Evolutionary conservation across 441 rosid genomes (phyloP).

Genomic region (Aquilaria agallochum): DNA sequence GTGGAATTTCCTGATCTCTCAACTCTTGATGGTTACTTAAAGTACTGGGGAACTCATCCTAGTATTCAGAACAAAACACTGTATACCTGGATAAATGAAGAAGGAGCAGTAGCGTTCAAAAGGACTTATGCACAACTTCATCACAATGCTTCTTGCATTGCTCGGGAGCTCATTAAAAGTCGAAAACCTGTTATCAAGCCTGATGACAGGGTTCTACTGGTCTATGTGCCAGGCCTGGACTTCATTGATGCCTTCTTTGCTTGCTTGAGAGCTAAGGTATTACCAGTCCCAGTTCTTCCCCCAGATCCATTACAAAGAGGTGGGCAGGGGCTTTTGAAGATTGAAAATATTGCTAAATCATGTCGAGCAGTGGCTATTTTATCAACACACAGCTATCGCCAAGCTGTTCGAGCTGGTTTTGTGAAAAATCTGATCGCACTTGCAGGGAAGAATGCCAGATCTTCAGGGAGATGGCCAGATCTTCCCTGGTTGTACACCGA

Average conservation of each 20-base stretch:
- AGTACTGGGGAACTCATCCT: conserved; percentile 52
- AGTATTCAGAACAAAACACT: conserved; percentile 32
- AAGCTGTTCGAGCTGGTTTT: conserved; percentile 58
- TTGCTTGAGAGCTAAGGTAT: conserved; percentile 56
- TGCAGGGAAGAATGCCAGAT: conserved; percentile 29
- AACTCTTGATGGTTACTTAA: conserved; percentile 52
- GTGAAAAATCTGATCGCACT: conserved; percentile 50
- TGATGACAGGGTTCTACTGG: conserved; percentile 59
- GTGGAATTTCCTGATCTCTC: conserved; percentile 53
- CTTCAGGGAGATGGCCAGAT: conserved; percentile 51
- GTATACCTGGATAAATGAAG: conserved; percentile 65
- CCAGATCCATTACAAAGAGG: conserved; percentile 76
- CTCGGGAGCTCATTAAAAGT: conserved; percentile 47
- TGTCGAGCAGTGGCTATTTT: conserved; percentile 54
- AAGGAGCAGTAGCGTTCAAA: conserved; percentile 31
- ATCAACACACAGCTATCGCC: conserved; percentile 51
- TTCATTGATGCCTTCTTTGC: conserved; percentile 70
- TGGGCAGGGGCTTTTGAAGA: conserved; percentile 70
- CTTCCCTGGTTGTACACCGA: conserved; percentile 72
- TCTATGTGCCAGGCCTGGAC: conserved; percentile 67
- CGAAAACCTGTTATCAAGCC: conserved; percentile 50
- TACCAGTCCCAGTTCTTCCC: conserved; percentile 76
- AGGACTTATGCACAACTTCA: conserved; percentile 54
- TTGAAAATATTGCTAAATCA: conserved; percentile 59
- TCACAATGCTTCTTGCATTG: conserved; percentile 48